These are phyloP conservation scores for Pulveroboletus sp. DNA, from an alignment of 768 basidiomycete genomes.

Conservation along the genomic window DNA sequence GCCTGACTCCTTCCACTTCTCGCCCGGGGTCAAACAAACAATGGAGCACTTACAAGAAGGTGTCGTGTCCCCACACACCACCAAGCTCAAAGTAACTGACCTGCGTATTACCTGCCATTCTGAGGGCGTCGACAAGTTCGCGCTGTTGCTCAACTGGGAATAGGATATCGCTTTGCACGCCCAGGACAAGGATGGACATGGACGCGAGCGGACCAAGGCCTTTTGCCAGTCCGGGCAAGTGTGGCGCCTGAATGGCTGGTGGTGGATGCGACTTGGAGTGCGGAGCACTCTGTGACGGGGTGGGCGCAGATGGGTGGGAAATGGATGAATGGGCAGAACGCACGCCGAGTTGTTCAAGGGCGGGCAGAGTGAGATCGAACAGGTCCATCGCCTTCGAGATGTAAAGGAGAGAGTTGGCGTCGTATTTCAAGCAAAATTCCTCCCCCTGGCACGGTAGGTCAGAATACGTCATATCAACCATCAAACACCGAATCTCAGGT, in stretches of 20 bases:
- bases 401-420: conserved; percentile 98
- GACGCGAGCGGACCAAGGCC: conserved; percentile 72
- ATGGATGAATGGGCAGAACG: conserved; percentile 21
- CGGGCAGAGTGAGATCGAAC: conserved; percentile 86
- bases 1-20: background rate
- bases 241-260: conserved; percentile 65
- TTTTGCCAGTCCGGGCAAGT: conserved; percentile 69
- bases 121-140: conserved; percentile 87
- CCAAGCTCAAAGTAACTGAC: conserved; percentile 98
- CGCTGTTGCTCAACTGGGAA: conserved; percentile 98
- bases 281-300: conserved; percentile 32
- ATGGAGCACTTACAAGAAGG: conserved; percentile 68
- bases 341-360: conserved; percentile 67
- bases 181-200: conserved; percentile 82
- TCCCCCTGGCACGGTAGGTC: conserved; percentile 58
- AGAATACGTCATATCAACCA: conserved; percentile 1
- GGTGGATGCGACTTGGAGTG: conserved; percentile 70
- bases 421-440: conserved; percentile 97
- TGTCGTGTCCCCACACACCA: conserved; percentile 99
- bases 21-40: background rate
- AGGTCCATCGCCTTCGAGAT: conserved; percentile 99
- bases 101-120: conserved; percentile 80
- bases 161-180: conserved; percentile 94
- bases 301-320: conserved; percentile 16
- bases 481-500: background rate